Percentiles rank a stretch among this genome's conserved stretches.
phyloP scores from a whole-genome alignment of 1,284 basidiomycete species.

The Uromyces viciae-fabae region DNA sequence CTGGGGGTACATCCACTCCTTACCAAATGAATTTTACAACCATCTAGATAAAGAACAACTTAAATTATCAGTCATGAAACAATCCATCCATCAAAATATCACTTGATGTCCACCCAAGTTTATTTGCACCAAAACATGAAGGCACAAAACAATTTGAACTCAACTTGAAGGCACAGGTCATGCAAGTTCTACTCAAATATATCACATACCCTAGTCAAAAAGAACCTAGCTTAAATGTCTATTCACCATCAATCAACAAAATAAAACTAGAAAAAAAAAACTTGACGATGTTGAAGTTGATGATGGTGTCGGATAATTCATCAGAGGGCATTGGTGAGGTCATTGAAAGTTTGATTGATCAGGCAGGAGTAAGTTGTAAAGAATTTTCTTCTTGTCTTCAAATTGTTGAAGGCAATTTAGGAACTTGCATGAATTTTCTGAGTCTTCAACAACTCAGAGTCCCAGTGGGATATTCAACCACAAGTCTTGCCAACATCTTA shows the following conservation, averaged over 20 bases:
- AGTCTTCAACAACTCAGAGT: too few relatives aligned
- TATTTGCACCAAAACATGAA: not conserved
- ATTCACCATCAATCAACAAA: not conserved
- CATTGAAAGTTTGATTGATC: too few relatives aligned
- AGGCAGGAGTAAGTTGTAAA: too few relatives aligned
- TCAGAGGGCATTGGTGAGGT: not conserved
- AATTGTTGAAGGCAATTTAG: too few relatives aligned
- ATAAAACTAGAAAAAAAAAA: not conserved
- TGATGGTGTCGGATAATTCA: conserved; percentile 6
- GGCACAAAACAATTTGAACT: not conserved
- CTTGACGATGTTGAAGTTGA: not conserved
- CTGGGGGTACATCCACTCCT: not conserved
- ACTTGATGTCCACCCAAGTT: not conserved
- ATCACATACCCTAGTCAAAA: not conserved
- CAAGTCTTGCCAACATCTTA: not conserved
- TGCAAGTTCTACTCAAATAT: not conserved
- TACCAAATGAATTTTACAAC: not conserved
- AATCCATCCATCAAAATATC: too few relatives aligned
- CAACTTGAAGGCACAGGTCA: not conserved
- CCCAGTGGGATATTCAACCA: too few relatives aligned
- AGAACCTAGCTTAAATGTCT: not conserved
- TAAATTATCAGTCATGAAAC: not conserved
- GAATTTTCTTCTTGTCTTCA: too few relatives aligned
- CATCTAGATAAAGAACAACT: not conserved
- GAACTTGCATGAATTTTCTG: too few relatives aligned